Percentiles rank a stretch among this genome's conserved stretches.
Conservation (phyloP, 768 basidiomycete genomes). For the Pleurotus platypus region DNA sequence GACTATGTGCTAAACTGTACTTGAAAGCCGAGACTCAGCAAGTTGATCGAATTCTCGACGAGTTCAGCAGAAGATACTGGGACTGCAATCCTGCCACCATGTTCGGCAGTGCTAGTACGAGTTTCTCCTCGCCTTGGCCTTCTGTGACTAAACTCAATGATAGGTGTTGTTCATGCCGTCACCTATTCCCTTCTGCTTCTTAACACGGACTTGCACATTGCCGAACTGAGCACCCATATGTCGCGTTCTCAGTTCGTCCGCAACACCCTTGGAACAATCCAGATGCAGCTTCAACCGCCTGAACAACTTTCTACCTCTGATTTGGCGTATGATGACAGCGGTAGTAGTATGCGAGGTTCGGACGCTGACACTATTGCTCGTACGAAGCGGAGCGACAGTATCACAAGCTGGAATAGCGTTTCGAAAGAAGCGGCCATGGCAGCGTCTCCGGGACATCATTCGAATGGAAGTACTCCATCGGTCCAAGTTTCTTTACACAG, state of each 20-base stretch:
- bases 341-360: constrained; percentile 54
- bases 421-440: constrained; percentile 55
- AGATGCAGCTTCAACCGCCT: constrained; percentile 65
- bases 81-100: constrained; percentile 80
- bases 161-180: constrained; percentile 93
- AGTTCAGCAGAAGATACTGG: constrained; percentile 88
- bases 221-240: constrained; percentile 86
- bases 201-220: constrained; percentile 97
- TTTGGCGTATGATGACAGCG: constrained; percentile 60
- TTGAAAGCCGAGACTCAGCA: constrained; percentile 97
- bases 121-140: background rate
- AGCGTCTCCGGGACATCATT: constrained; percentile 28
- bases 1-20: constrained; percentile 86
- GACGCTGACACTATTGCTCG: constrained; percentile 54
- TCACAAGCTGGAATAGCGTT: constrained; percentile 82
- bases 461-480: constrained; percentile 65
- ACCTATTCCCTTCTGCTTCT: constrained; percentile 89
- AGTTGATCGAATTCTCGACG: constrained; percentile 92
- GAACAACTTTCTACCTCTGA: constrained; percentile 55
- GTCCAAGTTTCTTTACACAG: constrained; percentile 45
- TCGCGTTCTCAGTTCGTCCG: constrained; percentile 87
- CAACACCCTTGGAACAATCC: constrained; percentile 87
- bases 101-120: constrained; percentile 85
- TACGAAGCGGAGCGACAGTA: constrained; percentile 77
- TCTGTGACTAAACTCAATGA: background rate